Evolutionary conservation across 176 grass and related monocot species (phyloP), one percentile per base, ranked within the genome.

Genomic region (Triticum monococcum): DNA sequence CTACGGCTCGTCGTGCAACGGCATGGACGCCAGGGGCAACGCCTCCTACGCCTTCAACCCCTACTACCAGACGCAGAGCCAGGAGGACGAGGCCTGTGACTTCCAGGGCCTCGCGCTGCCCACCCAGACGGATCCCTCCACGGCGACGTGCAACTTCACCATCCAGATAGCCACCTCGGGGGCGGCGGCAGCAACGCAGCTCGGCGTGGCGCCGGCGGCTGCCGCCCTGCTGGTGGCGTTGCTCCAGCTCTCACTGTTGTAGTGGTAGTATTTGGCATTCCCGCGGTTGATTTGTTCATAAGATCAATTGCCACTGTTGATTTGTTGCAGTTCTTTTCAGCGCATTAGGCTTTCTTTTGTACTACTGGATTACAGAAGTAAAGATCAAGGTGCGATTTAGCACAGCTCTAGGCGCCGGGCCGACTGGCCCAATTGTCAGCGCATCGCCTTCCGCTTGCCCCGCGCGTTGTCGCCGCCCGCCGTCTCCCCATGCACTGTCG

Each of bases 11-110:
- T 85, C 85, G 22, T 97, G 94, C 75, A 87, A 92, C 60, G 88
- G 92, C 30, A 84, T 97, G 92, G 94, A 97, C 72, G 67, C 80
- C 4, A 90, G 61, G 8, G 94, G 94, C 0, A 97, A 97, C 77
- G 79, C 89, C 0, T 90, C 91, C 0, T 97, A 92, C 75, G 91
- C 89, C 26, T 97, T 97, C 65, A 97, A 97, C 50, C 88, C 89
- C 2, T 97, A 97, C 48, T 97, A 85, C 88, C 94, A 97, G 81
- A 77, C 78, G 66, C 90, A 90, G 85, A 92, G 64, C 79, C 92
- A 94, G 65, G 45, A 50, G 73, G 84, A 88, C 62, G 20, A 35
- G 37, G 91, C 90, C 3, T 97, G 92, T 25, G 66, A 80, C 41
- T 97, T 97, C 66, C 80, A 85, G 82, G 90, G 86, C 12, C 92